These are phyloP conservation scores for Daldinia loculata DNA, from an alignment of 495 filamentous ascomycete species.

Conservation along the genomic window DNA sequence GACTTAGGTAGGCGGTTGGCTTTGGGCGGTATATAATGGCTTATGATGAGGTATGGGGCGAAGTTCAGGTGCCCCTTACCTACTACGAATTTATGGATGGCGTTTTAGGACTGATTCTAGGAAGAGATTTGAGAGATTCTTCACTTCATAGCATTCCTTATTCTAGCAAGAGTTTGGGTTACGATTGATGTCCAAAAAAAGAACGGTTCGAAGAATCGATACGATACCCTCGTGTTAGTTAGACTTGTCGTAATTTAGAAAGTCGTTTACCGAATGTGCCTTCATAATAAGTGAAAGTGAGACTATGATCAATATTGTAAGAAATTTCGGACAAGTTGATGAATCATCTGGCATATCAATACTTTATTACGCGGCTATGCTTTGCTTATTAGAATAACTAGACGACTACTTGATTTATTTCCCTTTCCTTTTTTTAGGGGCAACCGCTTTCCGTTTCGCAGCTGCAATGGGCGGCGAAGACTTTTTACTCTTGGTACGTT, in stretches of 20 bases:
- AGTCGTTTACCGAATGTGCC: background rate
- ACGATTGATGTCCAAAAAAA: conserved; percentile 33
- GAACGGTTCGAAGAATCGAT: conserved; percentile 24
- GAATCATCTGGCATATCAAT: conserved; percentile 36
- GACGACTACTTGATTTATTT: conserved; percentile 34
- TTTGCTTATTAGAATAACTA: conserved; percentile 21
- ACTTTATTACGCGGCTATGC: conserved; percentile 25
- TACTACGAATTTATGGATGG: conserved; percentile 29
- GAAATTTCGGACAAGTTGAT: background rate
- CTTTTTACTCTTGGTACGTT: conserved; percentile 44
- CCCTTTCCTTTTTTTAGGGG: conserved; percentile 40
- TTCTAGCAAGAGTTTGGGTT: conserved; percentile 18
- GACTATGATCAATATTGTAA: background rate
- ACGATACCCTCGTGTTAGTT: conserved; percentile 30
- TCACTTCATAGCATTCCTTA: conserved; percentile 36
- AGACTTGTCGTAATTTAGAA: conserved; percentile 27
- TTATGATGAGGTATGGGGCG: conserved; percentile 1
- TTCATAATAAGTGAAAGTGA: background rate
- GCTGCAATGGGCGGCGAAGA: conserved; percentile 30
- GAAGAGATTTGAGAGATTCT: conserved; percentile 4
- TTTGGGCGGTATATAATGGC: background rate
- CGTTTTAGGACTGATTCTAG: conserved; percentile 19
- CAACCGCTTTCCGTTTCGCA: conserved; percentile 44
- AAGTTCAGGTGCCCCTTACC: conserved; percentile 30
- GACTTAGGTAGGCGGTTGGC: background rate